Conservation (phyloP, 2,329 filamentous ascomycete genomes). For the Phialocephala subalpina region DNA sequence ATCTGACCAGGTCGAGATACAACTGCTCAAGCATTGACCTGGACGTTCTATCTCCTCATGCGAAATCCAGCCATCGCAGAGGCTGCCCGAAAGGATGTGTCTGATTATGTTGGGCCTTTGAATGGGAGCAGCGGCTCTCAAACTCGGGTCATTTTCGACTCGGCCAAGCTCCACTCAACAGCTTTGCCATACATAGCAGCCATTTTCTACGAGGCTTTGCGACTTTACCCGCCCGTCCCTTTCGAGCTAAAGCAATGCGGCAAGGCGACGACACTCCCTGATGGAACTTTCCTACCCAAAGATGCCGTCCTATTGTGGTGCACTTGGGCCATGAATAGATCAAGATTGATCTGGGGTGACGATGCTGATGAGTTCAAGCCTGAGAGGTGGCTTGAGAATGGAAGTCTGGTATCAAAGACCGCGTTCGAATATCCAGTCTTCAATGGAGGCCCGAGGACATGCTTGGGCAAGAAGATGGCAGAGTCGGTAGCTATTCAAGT, state of each 20-base stretch:
- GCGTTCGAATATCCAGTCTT: slow-evolving; percentile 69
- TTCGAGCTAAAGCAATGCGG: slow-evolving; percentile 71
- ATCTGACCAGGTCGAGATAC: slow-evolving; percentile 61
- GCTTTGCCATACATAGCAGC: slow-evolving; percentile 64
- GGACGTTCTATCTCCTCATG: slow-evolving; percentile 69
- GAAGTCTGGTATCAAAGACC: slow-evolving; percentile 52
- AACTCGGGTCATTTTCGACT: slow-evolving; percentile 17
- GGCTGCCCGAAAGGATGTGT: slow-evolving; percentile 54
- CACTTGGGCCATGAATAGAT: slow-evolving; percentile 70
- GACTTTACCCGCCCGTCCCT: slow-evolving; percentile 70
- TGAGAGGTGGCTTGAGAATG: slow-evolving; percentile 61
- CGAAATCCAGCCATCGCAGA: slow-evolving; percentile 52
- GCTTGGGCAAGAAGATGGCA: slow-evolving; percentile 71
- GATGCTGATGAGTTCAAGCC: slow-evolving; percentile 65
- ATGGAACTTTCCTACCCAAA: slow-evolving; percentile 64
- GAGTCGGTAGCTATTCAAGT: slow-evolving; percentile 65
- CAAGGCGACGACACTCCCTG: slow-evolving; percentile 60
- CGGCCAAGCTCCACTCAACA: slow-evolving; percentile 37
- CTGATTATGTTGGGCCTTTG: neutral
- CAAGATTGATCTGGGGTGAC: slow-evolving; percentile 61
- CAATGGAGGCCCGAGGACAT: slow-evolving; percentile 68
- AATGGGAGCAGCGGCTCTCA: neutral
- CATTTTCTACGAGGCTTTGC: slow-evolving; percentile 67
- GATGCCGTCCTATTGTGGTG: slow-evolving; percentile 68
- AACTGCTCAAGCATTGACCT: slow-evolving; percentile 70